Conservation (phyloP, 208 protist genomes). For the Leishmania mexicana region DNA sequence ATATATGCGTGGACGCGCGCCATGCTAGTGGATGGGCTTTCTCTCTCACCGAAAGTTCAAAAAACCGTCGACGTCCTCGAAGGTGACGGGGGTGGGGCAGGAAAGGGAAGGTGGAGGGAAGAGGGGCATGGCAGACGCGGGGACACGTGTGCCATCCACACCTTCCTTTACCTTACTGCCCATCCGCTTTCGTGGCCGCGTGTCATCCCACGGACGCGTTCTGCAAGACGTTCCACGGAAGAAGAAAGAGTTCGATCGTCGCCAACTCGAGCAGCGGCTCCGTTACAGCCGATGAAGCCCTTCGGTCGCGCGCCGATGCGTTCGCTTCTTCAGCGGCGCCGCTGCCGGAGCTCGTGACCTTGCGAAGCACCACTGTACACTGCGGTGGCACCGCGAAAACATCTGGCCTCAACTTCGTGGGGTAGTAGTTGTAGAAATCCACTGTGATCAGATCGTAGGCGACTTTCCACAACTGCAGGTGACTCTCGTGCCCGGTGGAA, state of each 20-base stretch:
- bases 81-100: neutral
- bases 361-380: slow-evolving; percentile 35
- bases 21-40: neutral
- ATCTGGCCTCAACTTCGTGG: slow-evolving; percentile 31
- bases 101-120: neutral
- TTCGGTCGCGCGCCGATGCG: neutral
- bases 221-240: slow-evolving; percentile 28
- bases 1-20: neutral
- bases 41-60: neutral
- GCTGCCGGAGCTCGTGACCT: neutral
- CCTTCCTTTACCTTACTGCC: neutral
- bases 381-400: slow-evolving; percentile 53
- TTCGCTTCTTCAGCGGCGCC: neutral
- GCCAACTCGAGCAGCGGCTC: slow-evolving; percentile 20
- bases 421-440: slow-evolving; percentile 79
- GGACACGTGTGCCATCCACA: neutral
- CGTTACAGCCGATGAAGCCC: neutral
- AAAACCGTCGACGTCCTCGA: neutral
- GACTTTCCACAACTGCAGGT: slow-evolving; percentile 28
- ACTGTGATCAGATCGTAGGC: slow-evolving; percentile 51
- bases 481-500: slow-evolving; percentile 6
- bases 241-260: slow-evolving; percentile 21
- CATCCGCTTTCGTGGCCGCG: neutral
- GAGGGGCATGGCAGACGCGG: neutral
- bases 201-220: slow-evolving; percentile 10